Base-by-base conservation (phyloP, 768 basidiomycete genomes). In the Lactarius deliciosus region DNA sequence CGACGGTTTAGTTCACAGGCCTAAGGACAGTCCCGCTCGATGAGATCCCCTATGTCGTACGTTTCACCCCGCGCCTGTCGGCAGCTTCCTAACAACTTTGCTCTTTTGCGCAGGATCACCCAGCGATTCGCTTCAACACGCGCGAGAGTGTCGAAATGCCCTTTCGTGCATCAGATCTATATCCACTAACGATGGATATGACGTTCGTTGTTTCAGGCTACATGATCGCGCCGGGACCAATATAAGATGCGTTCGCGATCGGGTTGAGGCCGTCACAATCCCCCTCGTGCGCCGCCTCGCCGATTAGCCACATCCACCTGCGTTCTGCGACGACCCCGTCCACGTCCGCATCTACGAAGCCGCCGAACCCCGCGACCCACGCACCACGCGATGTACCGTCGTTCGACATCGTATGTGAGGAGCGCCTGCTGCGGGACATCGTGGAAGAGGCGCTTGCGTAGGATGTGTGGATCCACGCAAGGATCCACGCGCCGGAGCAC, bases 61-160 rank as follows among this genome's bases (percentile, higher is more conserved):
- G 89, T 54, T n/a, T 5, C 20, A 10, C 45, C 45, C 9, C 20
- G 43, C 20, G 45, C n/a, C 10, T 4, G 2, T 22, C 8, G 13
- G 32, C 28, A 15, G n/a, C 36, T 18, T 18, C 16, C 3, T 7
- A 13, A 22, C 34, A 20, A 7, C 2, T 18, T 54, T 8, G 41
- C 47, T 40, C 25, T 38, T 7, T n/a, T 8, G 30, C 55, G 32
- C 64, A 96, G 92, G 90, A 94, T 72, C 86, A 86, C 76, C 97
- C 97, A 0, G 96, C 94, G 0, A 96, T 99, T 73, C 78, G 71
- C 20, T 98, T 98, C 81, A 91, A 90, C 72, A 75, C 84, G 6
- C 88, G 86, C 71, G 97, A 99, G 76, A 91, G 90, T 53, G 93
- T 98, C 6, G 94, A 98, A 78, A 99, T 99, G 97, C 97, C 97